phyloP scores from a whole-genome alignment of 306 rosid genomes.

The Echinosophora koreensis region DNA sequence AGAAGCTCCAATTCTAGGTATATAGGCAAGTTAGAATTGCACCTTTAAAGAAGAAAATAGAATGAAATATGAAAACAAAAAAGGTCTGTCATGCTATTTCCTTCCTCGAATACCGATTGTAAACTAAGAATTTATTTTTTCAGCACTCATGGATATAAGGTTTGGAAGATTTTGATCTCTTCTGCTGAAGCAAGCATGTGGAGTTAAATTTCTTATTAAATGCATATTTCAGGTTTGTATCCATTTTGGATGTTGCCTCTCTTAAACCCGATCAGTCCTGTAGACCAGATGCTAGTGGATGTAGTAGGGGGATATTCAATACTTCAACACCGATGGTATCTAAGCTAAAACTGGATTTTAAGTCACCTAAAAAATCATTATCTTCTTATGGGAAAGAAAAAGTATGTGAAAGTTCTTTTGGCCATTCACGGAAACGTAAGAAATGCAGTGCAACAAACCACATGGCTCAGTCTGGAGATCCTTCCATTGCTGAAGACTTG shows the following conservation, averaged over 20 bases:
- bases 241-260: slow-evolving; percentile 91
- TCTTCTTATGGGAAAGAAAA: slow-evolving; percentile 53
- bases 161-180: slow-evolving; percentile 31
- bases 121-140: neutral
- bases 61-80: slow-evolving; percentile 19
- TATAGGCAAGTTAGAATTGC: slow-evolving; percentile 6
- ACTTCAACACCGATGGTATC: slow-evolving; percentile 86
- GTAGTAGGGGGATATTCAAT: slow-evolving; percentile 61
- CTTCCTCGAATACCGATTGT: neutral
- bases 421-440: slow-evolving; percentile 52
- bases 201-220: slow-evolving; percentile 37
- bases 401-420: slow-evolving; percentile 57
- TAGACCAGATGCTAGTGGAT: slow-evolving; percentile 60
- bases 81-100: neutral
- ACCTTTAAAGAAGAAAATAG: slow-evolving; percentile 25
- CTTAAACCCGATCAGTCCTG: slow-evolving; percentile 74
- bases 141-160: slow-evolving; percentile 6
- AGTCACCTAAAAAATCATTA: slow-evolving; percentile 50
- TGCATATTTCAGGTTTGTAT: slow-evolving; percentile 75
- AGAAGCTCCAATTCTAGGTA: slow-evolving; percentile 21
- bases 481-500: slow-evolving; percentile 46
- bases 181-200: slow-evolving; percentile 34
- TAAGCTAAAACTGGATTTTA: slow-evolving; percentile 56
- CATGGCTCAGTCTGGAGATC: slow-evolving; percentile 45
- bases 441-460: slow-evolving; percentile 43